Percentiles rank a stretch among this genome's conserved stretches.
These are phyloP conservation scores for Xylaria flabelliformis DNA, from an alignment of 495 filamentous ascomycete species.

Conservation along the genomic window DNA sequence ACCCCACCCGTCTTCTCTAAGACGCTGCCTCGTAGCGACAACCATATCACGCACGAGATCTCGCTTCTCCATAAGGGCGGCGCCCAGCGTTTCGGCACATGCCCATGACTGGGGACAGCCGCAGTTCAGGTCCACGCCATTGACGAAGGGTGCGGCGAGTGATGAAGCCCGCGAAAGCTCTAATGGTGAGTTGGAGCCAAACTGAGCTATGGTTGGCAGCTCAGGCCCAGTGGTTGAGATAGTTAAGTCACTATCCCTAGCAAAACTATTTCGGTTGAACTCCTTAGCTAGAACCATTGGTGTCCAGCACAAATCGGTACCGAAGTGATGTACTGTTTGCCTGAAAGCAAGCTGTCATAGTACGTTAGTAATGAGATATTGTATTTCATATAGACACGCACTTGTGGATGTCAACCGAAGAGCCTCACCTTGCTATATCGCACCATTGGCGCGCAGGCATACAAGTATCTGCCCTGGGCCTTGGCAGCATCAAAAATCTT, in stretches of 20 bases:
- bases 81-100: conserved; percentile 65
- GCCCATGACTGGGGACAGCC: conserved; percentile 76
- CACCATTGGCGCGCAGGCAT: conserved; percentile 73
- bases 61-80: conserved; percentile 65
- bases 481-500: conserved; percentile 64
- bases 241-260: conserved; percentile 63
- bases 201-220: conserved; percentile 67
- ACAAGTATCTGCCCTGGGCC: conserved; percentile 57
- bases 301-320: conserved; percentile 69
- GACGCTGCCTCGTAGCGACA: conserved; percentile 52
- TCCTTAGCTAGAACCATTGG: conserved; percentile 77
- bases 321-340: conserved; percentile 63
- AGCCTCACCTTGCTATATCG: conserved; percentile 61
- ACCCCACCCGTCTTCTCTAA: conserved; percentile 52
- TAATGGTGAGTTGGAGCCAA: conserved; percentile 60
- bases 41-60: conserved; percentile 67
- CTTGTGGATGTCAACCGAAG: background rate
- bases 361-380: conserved; percentile 1
- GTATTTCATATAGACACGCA: background rate
- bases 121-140: conserved; percentile 72
- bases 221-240: conserved; percentile 31
- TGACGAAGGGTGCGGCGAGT: conserved; percentile 63
- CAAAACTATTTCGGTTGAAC: conserved; percentile 64
- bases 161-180: conserved; percentile 67
- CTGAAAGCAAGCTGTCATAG: conserved; percentile 64